Conservation (phyloP, 1,284 basidiomycete genomes). For the Heliocybe sulcata region DNA sequence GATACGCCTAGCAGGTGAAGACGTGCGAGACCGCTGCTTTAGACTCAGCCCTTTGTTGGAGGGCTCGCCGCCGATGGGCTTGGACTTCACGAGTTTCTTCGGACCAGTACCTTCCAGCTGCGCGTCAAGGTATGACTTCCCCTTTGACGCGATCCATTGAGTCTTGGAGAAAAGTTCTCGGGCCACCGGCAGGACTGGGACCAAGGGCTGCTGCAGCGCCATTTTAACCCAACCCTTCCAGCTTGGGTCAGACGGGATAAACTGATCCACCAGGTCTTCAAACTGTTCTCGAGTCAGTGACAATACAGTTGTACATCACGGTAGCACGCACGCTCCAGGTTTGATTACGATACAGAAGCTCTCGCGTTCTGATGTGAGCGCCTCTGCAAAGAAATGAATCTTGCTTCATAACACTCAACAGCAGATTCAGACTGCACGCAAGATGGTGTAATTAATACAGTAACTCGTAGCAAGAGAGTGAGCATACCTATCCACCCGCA, state of each 20-base stretch:
- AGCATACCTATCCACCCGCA: slow-evolving; percentile 66
- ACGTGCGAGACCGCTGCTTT: slow-evolving; percentile 12
- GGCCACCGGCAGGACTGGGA: slow-evolving; percentile 69
- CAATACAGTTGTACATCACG: neutral
- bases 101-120: neutral
- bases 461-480: neutral
- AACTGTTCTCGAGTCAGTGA: slow-evolving; percentile 37
- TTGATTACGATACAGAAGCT: slow-evolving; percentile 80
- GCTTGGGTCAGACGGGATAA: slow-evolving; percentile 67
- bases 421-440: slow-evolving; percentile 46
- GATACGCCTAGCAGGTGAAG: slow-evolving; percentile 9
- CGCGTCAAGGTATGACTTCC: slow-evolving; percentile 6
- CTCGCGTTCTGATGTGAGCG: slow-evolving; percentile 64
- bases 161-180: slow-evolving; percentile 71
- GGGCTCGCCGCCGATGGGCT: neutral
- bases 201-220: slow-evolving; percentile 68
- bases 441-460: slow-evolving; percentile 4
- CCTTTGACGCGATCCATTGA: slow-evolving; percentile 52
- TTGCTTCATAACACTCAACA: slow-evolving; percentile 65
- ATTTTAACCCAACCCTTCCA: slow-evolving; percentile 80
- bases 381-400: slow-evolving; percentile 69
- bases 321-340: slow-evolving; percentile 69
- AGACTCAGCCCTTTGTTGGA: neutral
- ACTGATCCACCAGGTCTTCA: slow-evolving; percentile 77
- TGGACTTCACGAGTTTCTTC: slow-evolving; percentile 2